Base-by-base conservation (phyloP, 2,329 filamentous ascomycete genomes). In the Alternaria brassicicola region DNA sequence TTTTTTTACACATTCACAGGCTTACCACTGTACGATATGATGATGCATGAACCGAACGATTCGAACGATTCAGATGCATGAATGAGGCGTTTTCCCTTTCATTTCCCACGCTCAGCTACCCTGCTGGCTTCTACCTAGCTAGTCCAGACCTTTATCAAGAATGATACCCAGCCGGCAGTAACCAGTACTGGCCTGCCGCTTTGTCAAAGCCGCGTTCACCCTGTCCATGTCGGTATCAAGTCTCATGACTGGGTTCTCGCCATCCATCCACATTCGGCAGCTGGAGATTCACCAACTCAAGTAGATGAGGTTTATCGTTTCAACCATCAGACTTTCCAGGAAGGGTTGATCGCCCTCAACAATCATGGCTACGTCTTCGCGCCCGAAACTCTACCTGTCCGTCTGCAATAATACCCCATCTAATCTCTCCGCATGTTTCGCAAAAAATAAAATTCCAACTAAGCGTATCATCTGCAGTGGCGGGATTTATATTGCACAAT, bases 61-160 rank as follows among this genome's bases (percentile, higher is more conserved):
- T 57, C 55, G 43, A 42, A 57, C 55, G 55, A 57, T 52, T 57
- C 55, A 46, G 55, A 57, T 53, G 55, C 55, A 71, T 71, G 62
- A 64, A 66, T 47, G 59, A 61, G 69, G 66, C 65, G 66, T 69
- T 67, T 63, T 51, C 46, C 46, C 50, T 35, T 59, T 57, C 46
- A 53, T 46, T 46, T 50, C 26, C 43, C 39, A 35, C 31, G 19
- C 7, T 38, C 51, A 51, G 55, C 41, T 49, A 51, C 47, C 50
- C 43, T 62, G 50, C 30, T 51, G 50, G 50, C 36, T 53, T 57
- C 45, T 47, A 45, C 41, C 35, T 57, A 62, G 56, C 51, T 55
- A 62, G 52, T 41, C 51, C 52, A 31, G n/a, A 35, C 21, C 26
- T 46, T 51, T 31, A 60, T 54, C 54, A 55, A 59, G 42, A 57